These are phyloP conservation scores for Linderina pennispora DNA, from an alignment of 192 early-diverging fungal genomes.

Conservation along the genomic window DNA sequence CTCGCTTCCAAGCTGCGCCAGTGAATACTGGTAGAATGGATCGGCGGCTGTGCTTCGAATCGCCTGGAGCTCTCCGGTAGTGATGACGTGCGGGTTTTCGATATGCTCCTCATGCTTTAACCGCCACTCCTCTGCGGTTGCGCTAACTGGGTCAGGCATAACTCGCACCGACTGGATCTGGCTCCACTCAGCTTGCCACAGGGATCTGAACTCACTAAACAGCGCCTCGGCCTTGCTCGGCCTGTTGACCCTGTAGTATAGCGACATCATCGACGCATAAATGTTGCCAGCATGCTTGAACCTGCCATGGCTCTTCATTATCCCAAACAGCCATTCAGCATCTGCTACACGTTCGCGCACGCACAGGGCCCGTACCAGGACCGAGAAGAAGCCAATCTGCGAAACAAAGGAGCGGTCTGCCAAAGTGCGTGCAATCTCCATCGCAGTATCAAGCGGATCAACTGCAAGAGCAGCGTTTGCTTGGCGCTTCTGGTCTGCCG, in stretches of 20 bases:
- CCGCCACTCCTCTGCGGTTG: background rate
- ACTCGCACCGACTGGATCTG: background rate
- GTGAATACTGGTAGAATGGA: background rate
- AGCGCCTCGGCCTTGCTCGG: background rate
- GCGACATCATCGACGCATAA: background rate
- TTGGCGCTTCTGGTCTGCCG: background rate
- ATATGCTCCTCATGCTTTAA: background rate
- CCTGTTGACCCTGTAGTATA: background rate
- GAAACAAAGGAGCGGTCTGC: background rate
- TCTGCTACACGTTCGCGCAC: background rate
- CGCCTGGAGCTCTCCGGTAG: background rate
- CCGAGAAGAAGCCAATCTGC: background rate
- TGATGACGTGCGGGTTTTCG: background rate
- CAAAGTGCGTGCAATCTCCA: background rate
- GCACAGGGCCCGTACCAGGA: background rate
- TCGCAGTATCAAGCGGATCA: background rate
- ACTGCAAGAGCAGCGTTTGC: background rate
- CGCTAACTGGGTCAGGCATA: background rate
- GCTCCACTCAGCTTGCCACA: background rate
- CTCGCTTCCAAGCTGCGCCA: background rate
- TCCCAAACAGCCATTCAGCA: background rate
- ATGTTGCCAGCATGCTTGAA: background rate
- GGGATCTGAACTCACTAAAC: background rate
- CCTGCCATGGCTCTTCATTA: background rate
- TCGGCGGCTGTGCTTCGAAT: background rate